Evolutionary conservation across 176 grass and related monocot genomes (phyloP).

Genomic region (Oryza glaberrima): DNA sequence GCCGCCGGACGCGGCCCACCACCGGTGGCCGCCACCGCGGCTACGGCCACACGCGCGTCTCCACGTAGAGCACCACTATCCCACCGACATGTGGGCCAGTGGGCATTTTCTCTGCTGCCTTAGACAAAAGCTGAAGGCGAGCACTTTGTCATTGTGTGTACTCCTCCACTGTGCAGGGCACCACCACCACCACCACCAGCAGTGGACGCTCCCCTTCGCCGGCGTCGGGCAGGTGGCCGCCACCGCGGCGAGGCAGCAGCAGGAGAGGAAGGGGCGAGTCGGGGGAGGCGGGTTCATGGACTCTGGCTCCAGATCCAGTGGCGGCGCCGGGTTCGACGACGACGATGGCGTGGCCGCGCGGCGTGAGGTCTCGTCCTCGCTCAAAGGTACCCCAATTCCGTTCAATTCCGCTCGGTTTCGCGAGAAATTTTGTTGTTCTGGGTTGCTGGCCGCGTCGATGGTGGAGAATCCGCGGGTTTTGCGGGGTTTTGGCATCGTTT

Average conservation of each 20-base stretch:
- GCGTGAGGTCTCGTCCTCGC: conserved; percentile 85
- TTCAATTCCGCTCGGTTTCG: conserved; percentile 1
- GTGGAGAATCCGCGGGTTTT: neutral
- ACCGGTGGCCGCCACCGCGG: neutral
- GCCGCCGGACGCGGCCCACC: conserved; percentile 18
- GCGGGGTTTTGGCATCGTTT: conserved; percentile 8
- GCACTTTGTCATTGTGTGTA: conserved; percentile 27
- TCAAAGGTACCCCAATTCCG: conserved; percentile 64
- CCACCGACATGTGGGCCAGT: conserved; percentile 11
- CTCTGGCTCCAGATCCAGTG: conserved; percentile 79
- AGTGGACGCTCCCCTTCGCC: conserved; percentile 70
- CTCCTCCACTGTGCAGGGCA: conserved; percentile 48
- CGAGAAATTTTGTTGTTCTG: neutral
- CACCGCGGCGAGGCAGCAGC: conserved; percentile 35
- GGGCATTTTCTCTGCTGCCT: neutral
- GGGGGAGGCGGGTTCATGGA: conserved; percentile 57
- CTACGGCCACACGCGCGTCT: conserved; percentile 10
- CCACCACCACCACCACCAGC: conserved; percentile 33
- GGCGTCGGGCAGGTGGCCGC: conserved; percentile 41
- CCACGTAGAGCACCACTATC: rapidly evolving
- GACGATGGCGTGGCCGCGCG: conserved; percentile 68
- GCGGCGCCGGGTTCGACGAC: conserved; percentile 80
- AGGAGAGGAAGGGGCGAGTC: conserved; percentile 46
- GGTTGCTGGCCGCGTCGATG: neutral
- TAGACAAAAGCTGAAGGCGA: conserved; percentile 19